Evolutionary conservation across 2,329 filamentous ascomycete species (phyloP).

Genomic region (Colletotrichum eremochloae): DNA sequence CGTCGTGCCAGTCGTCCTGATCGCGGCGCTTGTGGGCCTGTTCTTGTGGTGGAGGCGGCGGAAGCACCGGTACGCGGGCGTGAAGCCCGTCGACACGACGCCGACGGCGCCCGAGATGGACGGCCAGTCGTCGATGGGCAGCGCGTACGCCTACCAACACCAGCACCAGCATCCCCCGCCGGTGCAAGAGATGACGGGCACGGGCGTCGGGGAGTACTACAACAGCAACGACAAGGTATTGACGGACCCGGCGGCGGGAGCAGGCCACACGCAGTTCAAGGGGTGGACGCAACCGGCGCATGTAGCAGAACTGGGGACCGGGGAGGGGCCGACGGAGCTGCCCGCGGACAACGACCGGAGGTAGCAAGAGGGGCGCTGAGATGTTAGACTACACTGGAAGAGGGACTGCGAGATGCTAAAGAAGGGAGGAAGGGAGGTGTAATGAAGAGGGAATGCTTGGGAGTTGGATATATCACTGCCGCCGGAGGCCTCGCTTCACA

Average conservation of each 20-base stretch:
- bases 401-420: background rate
- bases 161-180: conserved; percentile 13
- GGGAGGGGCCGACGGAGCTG: conserved; percentile 19
- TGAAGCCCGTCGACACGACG: conserved; percentile 21
- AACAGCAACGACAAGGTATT: conserved; percentile 38
- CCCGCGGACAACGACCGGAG: conserved; percentile 17
- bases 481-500: background rate
- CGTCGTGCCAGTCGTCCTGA: conserved; percentile 17
- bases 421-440: background rate
- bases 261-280: conserved; percentile 25
- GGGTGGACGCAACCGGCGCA: conserved; percentile 16
- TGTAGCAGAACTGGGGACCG: conserved; percentile 15
- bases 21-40: conserved; percentile 28
- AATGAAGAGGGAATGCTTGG: conserved; percentile 2
- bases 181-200: conserved; percentile 27
- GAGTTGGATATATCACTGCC: conserved; percentile 19
- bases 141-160: conserved; percentile 10
- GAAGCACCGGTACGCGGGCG: conserved; percentile 34
- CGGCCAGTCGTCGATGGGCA: background rate
- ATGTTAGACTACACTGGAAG: background rate
- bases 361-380: background rate
- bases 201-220: conserved; percentile 21
- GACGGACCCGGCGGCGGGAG: conserved; percentile 7
- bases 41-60: conserved; percentile 34
- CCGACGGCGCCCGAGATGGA: conserved; percentile 12